phyloP scores from a whole-genome alignment of 2,329 filamentous ascomycete genomes.

The Colletotrichum ledebouriae region DNA sequence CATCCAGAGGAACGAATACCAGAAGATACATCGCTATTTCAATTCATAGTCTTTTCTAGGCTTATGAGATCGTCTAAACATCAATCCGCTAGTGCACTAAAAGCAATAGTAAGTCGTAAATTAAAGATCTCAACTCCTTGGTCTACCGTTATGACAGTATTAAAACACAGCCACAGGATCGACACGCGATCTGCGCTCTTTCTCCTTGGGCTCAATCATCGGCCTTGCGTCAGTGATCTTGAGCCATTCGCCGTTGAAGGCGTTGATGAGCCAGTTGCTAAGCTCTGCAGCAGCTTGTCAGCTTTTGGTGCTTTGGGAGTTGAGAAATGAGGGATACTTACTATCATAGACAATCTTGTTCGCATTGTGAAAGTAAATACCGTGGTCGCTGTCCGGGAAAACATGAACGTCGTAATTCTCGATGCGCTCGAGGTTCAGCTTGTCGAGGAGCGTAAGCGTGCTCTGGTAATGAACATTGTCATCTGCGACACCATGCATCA shows the following conservation, averaged over 20 bases:
- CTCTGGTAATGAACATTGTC: conserved; percentile 99
- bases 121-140: neutral
- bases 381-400: conserved; percentile 96
- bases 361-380: conserved; percentile 94
- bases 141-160: neutral
- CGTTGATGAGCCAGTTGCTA: conserved; percentile 93
- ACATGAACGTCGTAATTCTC: conserved; percentile 98
- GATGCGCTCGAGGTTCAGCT: conserved; percentile 82
- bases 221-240: conserved; percentile 67
- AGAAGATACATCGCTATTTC: neutral
- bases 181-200: conserved; percentile 16
- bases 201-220: conserved; percentile 47
- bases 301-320: conserved; percentile 11
- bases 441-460: conserved; percentile 87
- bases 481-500: conserved; percentile 97
- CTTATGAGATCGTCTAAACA: no score
- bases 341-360: conserved; percentile 93
- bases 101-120: no score
- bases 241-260: conserved; percentile 97
- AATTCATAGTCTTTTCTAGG: no score
- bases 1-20: neutral
- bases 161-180: neutral
- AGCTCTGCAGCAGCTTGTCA: conserved; percentile 67
- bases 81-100: no score
- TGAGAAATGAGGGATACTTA: conserved; percentile 63